Conservation (phyloP, 768 basidiomycete genomes). For the Boletus coccyginus region DNA sequence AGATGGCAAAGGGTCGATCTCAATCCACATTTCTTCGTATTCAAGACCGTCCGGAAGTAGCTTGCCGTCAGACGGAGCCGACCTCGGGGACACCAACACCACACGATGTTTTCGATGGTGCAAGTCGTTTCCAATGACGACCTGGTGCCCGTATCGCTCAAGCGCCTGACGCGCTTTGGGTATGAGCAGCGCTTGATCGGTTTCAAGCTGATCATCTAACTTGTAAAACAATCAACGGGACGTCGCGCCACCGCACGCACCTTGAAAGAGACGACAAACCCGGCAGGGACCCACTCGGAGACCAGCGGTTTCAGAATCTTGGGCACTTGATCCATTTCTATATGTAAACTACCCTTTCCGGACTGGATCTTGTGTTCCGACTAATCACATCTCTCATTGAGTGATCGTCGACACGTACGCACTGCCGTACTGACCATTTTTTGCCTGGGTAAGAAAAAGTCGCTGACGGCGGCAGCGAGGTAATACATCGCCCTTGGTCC, state of each 20-base stretch:
- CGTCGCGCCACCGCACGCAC: constrained; percentile 37
- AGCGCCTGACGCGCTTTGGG: constrained; percentile 89
- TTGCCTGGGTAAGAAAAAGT: constrained; percentile 93
- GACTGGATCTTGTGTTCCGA: constrained; percentile 99
- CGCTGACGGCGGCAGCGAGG: constrained; percentile 95
- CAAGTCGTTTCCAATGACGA: constrained; percentile 97
- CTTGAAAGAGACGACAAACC: constrained; percentile 97
- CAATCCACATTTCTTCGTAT: constrained; percentile 62
- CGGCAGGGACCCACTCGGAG: constrained; percentile 87
- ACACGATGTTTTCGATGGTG: constrained; percentile 89
- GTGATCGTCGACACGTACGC: background rate
- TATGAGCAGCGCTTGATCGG: constrained; percentile 75
- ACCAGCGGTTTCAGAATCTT: constrained; percentile 94
- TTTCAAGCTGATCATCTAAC: constrained; percentile 71
- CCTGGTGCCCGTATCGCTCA: constrained; percentile 93
- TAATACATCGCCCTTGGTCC: constrained; percentile 86
- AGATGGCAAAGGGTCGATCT: constrained; percentile 46
- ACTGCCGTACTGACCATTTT: constrained; percentile 66
- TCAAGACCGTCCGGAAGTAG: constrained; percentile 20
- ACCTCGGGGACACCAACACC: constrained; percentile 72
- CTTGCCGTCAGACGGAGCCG: constrained; percentile 12
- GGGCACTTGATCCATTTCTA: constrained; percentile 99
- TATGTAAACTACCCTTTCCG: constrained; percentile 85
- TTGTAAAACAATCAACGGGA: constrained; percentile 6
- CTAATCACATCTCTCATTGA: constrained; percentile 38